Base-by-base conservation (phyloP, 2,329 filamentous ascomycete genomes). In the Plenodomus lindquistii region DNA sequence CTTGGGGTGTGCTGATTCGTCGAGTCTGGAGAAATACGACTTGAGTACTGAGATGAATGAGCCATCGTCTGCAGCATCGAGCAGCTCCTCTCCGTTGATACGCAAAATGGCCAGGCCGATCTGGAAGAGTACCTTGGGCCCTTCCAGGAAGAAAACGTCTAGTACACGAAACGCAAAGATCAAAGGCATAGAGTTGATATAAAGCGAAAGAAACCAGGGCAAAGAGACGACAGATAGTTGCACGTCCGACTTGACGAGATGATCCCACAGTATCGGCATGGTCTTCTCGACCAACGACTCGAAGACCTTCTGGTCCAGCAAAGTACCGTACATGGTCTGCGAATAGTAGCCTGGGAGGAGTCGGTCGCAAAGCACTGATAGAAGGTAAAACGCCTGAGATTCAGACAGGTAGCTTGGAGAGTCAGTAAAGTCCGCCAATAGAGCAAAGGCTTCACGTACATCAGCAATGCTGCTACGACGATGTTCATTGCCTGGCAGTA, bases 401-500 rank as follows among this genome's bases (percentile, higher is more conserved):
- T 99, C 94, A 8, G 92, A 97, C 85, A 96, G 96, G 78, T 97
- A 97, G 63, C 83, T 86, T 63, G 18, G 29, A 20, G 37, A 35
- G 59, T 74, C 58, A 73, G 66, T 64, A 44, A 43, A 41, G 35
- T 50, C 44, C 42, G 22, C 13, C 42, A 11, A 19, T 38, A 19
- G 15, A 34, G 40, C 31, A 40, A 37, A 49, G 58, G 55, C 40
- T 34, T 57, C 42, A 75, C 81, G 58, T 77, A 86, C 79, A 99
- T 99, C 62, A 99, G 81, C 48, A 99, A 78, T n/a, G 94, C 94
- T 16, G 94, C 94, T 45, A 97, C 93, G 27, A 99, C 94, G 61
- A 99, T 99, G 73, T 99, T 99, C 94, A 99, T 99, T 54, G 94
- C 94, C 75, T 99, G 94, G 72, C 94, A 99, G 74, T 99, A 99